Conservation (phyloP, 495 filamentous ascomycete genomes). For the Podospora fimiseda region DNA sequence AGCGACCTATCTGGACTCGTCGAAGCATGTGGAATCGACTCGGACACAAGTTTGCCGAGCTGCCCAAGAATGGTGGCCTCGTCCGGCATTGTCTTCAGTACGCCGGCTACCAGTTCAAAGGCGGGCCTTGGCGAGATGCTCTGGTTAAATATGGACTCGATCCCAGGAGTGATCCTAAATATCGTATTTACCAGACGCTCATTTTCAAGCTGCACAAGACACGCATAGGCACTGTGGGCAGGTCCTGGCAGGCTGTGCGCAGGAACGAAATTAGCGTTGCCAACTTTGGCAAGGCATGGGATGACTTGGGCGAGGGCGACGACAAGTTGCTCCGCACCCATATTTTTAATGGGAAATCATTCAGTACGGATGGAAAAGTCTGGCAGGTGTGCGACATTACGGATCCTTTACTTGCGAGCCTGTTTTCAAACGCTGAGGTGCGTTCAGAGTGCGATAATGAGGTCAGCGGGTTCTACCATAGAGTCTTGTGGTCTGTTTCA, state of each 20-base stretch:
- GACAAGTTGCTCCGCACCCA: conserved; percentile 49
- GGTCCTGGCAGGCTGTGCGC: conserved; percentile 37
- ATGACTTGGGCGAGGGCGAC: conserved; percentile 27
- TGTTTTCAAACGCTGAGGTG: conserved; percentile 46
- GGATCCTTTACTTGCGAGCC: conserved; percentile 58
- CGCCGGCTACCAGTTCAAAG: conserved; percentile 80
- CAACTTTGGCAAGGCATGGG: conserved; percentile 31
- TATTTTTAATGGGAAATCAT: conserved; percentile 68
- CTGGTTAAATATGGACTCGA: conserved; percentile 80
- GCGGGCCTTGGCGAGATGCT: conserved; percentile 85
- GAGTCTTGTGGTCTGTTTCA: conserved; percentile 70
- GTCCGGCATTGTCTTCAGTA: conserved; percentile 65
- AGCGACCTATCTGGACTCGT: conserved; percentile 81
- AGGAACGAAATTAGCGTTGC: conserved; percentile 24
- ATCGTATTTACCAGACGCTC: conserved; percentile 77
- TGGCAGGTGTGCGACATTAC: conserved; percentile 93
- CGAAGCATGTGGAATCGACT: conserved; percentile 67
- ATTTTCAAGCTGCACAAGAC: conserved; percentile 60
- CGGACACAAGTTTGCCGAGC: conserved; percentile 37
- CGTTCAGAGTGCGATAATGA: conserved; percentile 49
- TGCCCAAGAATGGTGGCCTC: conserved; percentile 38
- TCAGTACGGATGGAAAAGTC: conserved; percentile 69
- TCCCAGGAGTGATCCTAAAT: conserved; percentile 66
- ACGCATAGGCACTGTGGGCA: conserved; percentile 37
- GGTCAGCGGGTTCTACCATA: conserved; percentile 73